Evolutionary conservation across 306 rosid species (phyloP).

Genomic region (Rosa multiflora): DNA sequence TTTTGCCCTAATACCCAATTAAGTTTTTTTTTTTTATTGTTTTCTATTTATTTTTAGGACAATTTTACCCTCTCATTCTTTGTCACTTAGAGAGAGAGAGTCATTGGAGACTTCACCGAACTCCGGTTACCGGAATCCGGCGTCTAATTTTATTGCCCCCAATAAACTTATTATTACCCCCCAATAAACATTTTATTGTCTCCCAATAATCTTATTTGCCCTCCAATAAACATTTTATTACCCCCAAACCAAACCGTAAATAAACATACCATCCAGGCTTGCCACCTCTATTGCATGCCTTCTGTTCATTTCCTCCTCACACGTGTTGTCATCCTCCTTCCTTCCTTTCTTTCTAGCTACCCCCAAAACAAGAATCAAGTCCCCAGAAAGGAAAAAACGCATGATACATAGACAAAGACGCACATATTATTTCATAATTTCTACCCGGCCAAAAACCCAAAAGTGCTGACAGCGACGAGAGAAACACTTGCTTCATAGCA

Average conservation of each 20-base stretch:
- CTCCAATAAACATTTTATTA: too few species aligned
- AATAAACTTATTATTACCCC: too few species aligned
- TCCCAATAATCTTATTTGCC: too few species aligned
- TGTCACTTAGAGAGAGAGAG: too few species aligned
- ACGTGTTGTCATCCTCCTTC: slow-evolving; percentile 7
- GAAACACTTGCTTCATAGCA: background rate
- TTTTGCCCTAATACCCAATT: too few species aligned
- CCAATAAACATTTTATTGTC: too few species aligned
- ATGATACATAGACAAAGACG: background rate
- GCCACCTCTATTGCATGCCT: slow-evolving; percentile 59
- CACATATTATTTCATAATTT: background rate
- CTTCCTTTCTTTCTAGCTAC: background rate
- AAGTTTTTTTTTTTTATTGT: too few species aligned
- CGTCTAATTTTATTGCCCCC: too few species aligned
- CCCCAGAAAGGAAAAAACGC: background rate
- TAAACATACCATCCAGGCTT: slow-evolving; percentile 54
- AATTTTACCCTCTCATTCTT: too few species aligned
- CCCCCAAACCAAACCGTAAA: slow-evolving; percentile 44
- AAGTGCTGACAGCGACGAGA: background rate
- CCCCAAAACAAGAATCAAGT: slow-evolving; percentile 11
- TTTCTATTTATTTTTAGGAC: too few species aligned
- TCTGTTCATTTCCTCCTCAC: slow-evolving; percentile 36
- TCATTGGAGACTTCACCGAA: too few species aligned
- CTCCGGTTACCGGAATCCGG: too few species aligned
- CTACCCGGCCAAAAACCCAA: background rate